Conservation (phyloP, 2,329 filamentous ascomycete genomes). For the Aureobasidium sp. region DNA sequence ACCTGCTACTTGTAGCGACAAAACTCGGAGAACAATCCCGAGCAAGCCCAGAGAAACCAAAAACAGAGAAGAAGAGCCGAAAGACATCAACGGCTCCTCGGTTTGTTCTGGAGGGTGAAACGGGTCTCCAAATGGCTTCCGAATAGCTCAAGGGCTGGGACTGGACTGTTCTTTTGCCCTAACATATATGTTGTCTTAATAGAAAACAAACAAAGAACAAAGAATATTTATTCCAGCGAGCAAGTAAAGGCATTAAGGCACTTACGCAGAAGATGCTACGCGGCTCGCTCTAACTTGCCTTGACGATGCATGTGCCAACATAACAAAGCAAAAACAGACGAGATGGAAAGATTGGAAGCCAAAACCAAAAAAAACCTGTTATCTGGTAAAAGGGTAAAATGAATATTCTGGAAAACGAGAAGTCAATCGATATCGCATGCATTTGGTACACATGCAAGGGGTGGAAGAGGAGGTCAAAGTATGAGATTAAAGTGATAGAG, state of each 20-base stretch:
- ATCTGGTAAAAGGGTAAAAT: background rate
- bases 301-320: background rate
- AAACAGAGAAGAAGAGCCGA: background rate
- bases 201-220: background rate
- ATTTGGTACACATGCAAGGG: background rate
- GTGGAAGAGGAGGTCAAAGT: background rate
- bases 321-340: background rate
- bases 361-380: background rate
- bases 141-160: background rate
- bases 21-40: background rate
- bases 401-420: background rate
- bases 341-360: background rate
- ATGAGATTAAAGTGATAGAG: background rate
- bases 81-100: background rate
- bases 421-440: background rate
- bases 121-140: background rate
- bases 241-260: background rate
- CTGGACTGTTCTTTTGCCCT: background rate
- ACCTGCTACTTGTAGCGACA: background rate
- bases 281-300: background rate
- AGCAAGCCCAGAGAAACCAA: background rate
- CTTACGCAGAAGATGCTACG: background rate
- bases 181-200: background rate
- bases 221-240: background rate
- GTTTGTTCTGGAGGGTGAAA: background rate